Percentiles rank a stretch among this genome's conserved stretches.
These are phyloP conservation scores for Neospora caninum DNA, from an alignment of 169 alveolate species.

Conservation along the genomic window DNA sequence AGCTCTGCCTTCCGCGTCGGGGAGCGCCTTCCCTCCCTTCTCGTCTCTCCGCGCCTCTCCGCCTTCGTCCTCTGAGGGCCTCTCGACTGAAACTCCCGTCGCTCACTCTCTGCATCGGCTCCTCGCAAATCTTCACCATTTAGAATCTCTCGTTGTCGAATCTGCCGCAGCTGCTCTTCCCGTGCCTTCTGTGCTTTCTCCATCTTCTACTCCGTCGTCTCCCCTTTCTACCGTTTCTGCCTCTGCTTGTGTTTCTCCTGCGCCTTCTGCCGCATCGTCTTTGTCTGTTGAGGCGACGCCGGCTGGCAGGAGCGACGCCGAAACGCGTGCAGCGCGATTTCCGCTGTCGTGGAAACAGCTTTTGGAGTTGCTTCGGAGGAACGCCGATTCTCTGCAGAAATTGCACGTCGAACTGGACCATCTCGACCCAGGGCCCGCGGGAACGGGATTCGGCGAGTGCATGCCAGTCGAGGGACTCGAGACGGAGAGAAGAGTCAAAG, in stretches of 20 bases:
- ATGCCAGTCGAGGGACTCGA: not conserved
- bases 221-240: not conserved
- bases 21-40: no score
- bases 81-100: not conserved
- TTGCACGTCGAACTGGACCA: not conserved
- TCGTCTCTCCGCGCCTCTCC: no score
- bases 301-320: no score
- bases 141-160: conserved; percentile 4
- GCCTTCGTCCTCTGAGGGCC: no score
- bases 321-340: no score
- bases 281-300: not conserved
- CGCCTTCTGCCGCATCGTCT: not conserved
- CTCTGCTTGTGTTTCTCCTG: not conserved
- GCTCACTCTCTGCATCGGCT: not conserved
- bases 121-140: not conserved
- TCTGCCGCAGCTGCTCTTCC: not conserved
- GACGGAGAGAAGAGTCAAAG: not conserved
- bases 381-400: not conserved
- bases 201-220: not conserved
- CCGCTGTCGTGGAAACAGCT: not conserved
- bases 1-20: no score
- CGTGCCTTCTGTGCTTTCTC: not conserved
- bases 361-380: not conserved
- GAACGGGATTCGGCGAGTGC: no score
- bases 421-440: no score